Evolutionary conservation across 192 early-diverging fungal species (phyloP).

Genomic region (Coemansia sp.): DNA sequence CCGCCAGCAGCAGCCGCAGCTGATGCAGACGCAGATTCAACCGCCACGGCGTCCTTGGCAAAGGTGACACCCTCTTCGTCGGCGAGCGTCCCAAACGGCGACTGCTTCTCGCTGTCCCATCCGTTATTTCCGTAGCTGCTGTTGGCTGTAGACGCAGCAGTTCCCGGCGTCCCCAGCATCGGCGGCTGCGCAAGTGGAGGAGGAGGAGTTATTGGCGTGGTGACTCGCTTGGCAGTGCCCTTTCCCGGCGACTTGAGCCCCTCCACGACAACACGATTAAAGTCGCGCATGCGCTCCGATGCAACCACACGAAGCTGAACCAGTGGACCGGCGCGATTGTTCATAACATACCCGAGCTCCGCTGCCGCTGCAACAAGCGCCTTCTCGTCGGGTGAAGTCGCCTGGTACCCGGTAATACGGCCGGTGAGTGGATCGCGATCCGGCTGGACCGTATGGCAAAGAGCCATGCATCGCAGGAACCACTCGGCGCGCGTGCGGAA

Average conservation of each 20-base stretch:
- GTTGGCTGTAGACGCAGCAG: background rate
- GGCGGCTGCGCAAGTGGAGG: background rate
- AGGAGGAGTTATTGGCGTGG: too few species aligned
- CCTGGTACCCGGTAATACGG: conserved; percentile 70
- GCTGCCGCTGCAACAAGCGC: conserved; percentile 78
- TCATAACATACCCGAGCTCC: conserved; percentile 70
- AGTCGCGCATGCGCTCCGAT: conserved; percentile 50
- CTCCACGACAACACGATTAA: conserved; percentile 24
- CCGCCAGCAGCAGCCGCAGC: background rate
- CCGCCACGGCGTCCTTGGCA: too few species aligned
- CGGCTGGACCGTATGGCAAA: conserved; percentile 82
- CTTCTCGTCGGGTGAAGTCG: conserved; percentile 81
- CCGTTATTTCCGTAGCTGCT: background rate
- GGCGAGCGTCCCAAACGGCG: background rate
- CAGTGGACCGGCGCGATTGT: conserved; percentile 57
- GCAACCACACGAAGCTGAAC: conserved; percentile 55
- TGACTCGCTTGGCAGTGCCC: background rate
- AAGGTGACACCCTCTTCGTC: background rate
- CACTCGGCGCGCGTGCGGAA: conserved; percentile 55
- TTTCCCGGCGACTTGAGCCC: background rate
- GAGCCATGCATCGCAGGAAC: conserved; percentile 73
- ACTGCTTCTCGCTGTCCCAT: background rate
- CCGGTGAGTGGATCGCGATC: conserved; percentile 64
- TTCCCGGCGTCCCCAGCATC: background rate
- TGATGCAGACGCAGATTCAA: background rate